These are phyloP conservation scores for Juncus effusus DNA, from an alignment of 176 grass and related monocot species.

Conservation along the genomic window DNA sequence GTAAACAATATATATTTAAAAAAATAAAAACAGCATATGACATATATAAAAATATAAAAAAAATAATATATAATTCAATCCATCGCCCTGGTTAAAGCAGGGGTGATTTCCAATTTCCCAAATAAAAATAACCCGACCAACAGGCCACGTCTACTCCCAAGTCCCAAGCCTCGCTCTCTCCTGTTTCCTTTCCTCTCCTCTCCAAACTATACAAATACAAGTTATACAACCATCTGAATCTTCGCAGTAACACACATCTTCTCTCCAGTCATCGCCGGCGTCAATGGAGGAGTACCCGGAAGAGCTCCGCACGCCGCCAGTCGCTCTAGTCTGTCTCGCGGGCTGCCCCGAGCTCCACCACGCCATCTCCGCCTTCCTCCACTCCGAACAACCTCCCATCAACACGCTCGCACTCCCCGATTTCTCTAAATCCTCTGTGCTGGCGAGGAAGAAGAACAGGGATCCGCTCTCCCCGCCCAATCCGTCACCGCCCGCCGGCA, in stretches of 20 bases:
- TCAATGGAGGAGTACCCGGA: conserved; percentile 96
- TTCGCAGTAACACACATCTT: conserved; percentile 24
- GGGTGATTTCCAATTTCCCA: too few species aligned
- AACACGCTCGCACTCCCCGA: conserved; percentile 76
- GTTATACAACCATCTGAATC: conserved; percentile 26
- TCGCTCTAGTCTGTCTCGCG: conserved; percentile 60
- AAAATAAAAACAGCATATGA: too few species aligned
- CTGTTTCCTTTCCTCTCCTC: too few species aligned
- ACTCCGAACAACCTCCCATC: conserved; percentile 75
- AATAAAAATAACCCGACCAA: too few species aligned
- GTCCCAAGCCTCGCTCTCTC: too few species aligned
- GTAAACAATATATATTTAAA: too few species aligned
- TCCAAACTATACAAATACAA: too few species aligned
- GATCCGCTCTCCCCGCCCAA: conserved; percentile 72
- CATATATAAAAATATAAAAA: too few species aligned
- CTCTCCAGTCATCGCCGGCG: conserved; percentile 22
- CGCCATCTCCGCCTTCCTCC: conserved; percentile 75
- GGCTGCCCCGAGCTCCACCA: conserved; percentile 95
- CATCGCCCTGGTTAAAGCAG: too few species aligned
- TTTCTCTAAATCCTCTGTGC: conserved; percentile 67
- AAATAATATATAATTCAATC: too few species aligned
- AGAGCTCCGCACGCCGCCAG: conserved; percentile 92
- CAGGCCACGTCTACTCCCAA: too few species aligned
- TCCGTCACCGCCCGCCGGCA: conserved; percentile 37
- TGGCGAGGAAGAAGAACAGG: conserved; percentile 61